Evolutionary conservation across 345 rosid species (phyloP), one percentile per base, ranked within the genome.

Genomic region (Murraya koenigii): DNA sequence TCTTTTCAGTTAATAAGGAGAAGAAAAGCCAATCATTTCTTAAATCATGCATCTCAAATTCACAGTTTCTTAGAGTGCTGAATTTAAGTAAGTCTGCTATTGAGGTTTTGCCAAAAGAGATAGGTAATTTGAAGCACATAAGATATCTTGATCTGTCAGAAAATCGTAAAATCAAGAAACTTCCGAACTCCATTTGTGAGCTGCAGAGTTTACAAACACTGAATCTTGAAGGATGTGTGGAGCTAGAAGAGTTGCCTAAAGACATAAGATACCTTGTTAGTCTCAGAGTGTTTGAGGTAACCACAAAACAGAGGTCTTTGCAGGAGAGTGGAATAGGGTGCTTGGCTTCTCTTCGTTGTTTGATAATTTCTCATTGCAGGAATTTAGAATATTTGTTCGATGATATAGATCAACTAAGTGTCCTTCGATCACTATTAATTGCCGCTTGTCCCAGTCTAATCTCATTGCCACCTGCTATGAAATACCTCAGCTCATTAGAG

Each of bases 81-180:
- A 39, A 60, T 32, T n/a, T 85, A 8, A 52, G 17, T 7, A 19
- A 15, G 1, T 35, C 60, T 20, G 36, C 28, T 17, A 33, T 63
- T 10, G 76, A 77, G 38, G 77, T 23, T 6, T 15, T 81, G 52
- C 83, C 86, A 6, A 14, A 26, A 39, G 33, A 26, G 17, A 59
- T 81, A 3, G 15, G 65, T n/a, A 77, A 71, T 63, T 26, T 83
- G 77, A 83, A 68, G 74, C 72, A 79, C 35, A 32, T 83, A 3
- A 71, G 78, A 14, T 74, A 66, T 75, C 85, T 86, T 7, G 55
- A 78, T 39, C 54, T 78, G 5, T 71, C 72, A 0, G 0, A 1
- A 0, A 74, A 58, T 17, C 0, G 0, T 0, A 3, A 1, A 28
- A 9, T 78, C 1, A 14, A 70, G 55, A 55, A 7, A 6, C 76